phyloP scores from a whole-genome alignment of 2,329 filamentous ascomycete genomes.

The Sporothrix humicola region DNA sequence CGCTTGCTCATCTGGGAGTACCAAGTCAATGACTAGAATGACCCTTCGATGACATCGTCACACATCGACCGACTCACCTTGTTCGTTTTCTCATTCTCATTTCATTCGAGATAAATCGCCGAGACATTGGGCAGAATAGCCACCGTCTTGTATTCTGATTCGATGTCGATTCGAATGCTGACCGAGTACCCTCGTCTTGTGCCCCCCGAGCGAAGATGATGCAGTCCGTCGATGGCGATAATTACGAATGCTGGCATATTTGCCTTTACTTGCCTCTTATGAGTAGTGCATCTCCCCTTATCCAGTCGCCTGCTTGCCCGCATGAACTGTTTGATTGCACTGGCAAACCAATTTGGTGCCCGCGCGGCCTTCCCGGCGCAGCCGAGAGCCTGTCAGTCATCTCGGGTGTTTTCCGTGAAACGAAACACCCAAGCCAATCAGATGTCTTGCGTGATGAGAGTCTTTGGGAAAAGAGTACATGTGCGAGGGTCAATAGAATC shows the following conservation, averaged over 20 bases:
- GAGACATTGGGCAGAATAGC: conserved; percentile 1
- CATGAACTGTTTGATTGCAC: conserved; percentile 19
- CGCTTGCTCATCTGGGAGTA: not conserved
- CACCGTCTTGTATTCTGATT: not conserved
- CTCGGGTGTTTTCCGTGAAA: conserved; percentile 27
- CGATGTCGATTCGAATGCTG: not conserved
- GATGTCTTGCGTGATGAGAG: not conserved
- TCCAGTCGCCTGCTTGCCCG: not conserved
- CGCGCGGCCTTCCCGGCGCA: not conserved
- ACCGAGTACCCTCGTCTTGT: not conserved
- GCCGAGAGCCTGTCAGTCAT: conserved; percentile 22
- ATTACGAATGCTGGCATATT: not conserved
- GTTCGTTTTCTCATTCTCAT: not conserved
- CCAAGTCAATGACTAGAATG: not conserved
- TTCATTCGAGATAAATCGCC: conserved; percentile 4
- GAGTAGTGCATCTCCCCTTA: not conserved
- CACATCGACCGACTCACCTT: not conserved
- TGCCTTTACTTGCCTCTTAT: not conserved
- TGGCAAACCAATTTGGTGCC: conserved; percentile 3
- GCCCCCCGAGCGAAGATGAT: conserved; percentile 7
- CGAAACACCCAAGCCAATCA: conserved; percentile 18
- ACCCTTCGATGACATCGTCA: not conserved
- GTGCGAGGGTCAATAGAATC: not conserved
- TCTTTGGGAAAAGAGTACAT: not conserved
- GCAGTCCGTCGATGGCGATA: not conserved